A percentile compares a stretch with the other conserved stretches of the same genome.
Evolutionary conservation across 305 asterid genomes (phyloP).

Genomic region (Solanum hybrid): DNA sequence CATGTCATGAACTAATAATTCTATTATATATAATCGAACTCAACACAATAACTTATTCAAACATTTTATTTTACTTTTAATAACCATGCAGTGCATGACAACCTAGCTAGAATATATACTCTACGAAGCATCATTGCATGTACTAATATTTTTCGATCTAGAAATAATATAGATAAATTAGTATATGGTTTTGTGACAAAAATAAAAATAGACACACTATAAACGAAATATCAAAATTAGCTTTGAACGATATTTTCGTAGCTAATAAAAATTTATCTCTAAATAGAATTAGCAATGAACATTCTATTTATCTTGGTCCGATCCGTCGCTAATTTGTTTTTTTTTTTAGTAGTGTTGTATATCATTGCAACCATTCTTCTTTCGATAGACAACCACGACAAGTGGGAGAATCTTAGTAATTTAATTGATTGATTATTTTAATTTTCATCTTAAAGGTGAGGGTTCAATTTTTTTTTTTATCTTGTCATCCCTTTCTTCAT

Average conservation of each 20-base stretch:
- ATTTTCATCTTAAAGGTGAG: background rate
- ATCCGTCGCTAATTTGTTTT: background rate
- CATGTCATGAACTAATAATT: background rate
- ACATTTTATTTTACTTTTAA: background rate
- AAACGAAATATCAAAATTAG: too few species aligned
- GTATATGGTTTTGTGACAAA: background rate
- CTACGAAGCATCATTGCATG: background rate
- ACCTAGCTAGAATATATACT: background rate
- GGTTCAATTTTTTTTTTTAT: background rate
- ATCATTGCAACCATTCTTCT: background rate
- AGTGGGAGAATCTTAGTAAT: background rate
- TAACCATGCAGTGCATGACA: background rate
- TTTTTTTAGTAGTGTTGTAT: background rate
- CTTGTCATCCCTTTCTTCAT: background rate
- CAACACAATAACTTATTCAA: background rate
- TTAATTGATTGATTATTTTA: background rate
- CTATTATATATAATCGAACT: background rate
- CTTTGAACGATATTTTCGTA: background rate
- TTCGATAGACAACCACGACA: background rate
- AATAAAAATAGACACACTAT: background rate
- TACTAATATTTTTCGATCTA: background rate
- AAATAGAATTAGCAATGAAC: background rate
- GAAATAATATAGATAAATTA: background rate
- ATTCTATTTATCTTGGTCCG: background rate
- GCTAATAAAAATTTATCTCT: background rate